A percentile compares a stretch with the other conserved stretches of the same genome.
These are phyloP conservation scores for Cryptococcus maquisensis DNA, from an alignment of 1,284 basidiomycete genomes.

Conservation along the genomic window DNA sequence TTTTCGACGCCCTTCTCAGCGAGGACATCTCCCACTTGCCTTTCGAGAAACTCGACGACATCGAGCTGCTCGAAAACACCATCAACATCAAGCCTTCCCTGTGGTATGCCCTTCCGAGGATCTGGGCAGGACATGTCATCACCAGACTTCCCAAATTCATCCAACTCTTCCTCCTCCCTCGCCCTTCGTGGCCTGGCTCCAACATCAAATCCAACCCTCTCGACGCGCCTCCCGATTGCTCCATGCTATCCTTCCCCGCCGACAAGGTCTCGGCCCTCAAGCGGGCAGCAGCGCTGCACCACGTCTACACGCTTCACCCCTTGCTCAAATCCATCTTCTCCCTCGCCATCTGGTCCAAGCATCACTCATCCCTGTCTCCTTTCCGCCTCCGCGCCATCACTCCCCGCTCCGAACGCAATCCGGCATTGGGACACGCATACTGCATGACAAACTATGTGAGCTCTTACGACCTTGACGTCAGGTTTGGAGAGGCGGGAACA, in stretches of 20 bases:
- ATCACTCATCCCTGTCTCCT: conserved; percentile 2
- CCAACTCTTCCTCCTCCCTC: conserved; percentile 15
- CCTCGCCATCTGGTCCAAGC: conserved; percentile 27
- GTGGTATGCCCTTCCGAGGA: conserved; percentile 16
- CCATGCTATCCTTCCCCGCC: conserved; percentile 14
- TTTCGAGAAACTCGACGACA: conserved; percentile 9
- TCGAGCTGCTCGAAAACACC: conserved; percentile 24
- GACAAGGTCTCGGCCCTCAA: conserved; percentile 19
- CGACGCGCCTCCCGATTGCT: conserved; percentile 5
- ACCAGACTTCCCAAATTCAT: conserved; percentile 32
- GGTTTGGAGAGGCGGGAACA: background rate
- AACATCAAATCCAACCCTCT: conserved; percentile 9
- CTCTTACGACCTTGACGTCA: conserved; percentile 12
- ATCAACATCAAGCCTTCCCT: conserved; percentile 19
- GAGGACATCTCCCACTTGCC: conserved; percentile 16
- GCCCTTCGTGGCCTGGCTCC: conserved; percentile 27
- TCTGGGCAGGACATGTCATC: conserved; percentile 30
- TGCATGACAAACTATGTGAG: conserved; percentile 35
- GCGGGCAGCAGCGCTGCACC: conserved; percentile 12
- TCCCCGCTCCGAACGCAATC: conserved; percentile 28
- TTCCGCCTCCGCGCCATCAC: conserved; percentile 11
- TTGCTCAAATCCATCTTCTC: conserved; percentile 27
- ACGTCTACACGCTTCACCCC: conserved; percentile 34
- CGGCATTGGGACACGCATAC: conserved; percentile 18
- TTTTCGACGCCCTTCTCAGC: conserved; percentile 16